Evolutionary conservation across 163 green algal genomes (phyloP).

Genomic region (Picocystis sp.): DNA sequence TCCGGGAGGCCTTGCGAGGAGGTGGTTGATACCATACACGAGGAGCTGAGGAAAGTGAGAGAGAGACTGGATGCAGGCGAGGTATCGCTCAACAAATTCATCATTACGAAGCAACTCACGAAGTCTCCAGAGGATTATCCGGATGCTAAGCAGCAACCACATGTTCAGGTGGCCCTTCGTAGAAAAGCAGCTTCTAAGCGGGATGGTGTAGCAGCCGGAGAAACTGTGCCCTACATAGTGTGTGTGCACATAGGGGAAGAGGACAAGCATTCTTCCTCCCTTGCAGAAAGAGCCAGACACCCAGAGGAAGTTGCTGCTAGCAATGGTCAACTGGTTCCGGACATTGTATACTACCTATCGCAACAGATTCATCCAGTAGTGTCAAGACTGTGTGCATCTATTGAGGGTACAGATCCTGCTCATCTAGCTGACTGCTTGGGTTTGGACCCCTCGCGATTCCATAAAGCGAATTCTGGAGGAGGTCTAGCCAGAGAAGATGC

Average conservation of each 20-base stretch:
- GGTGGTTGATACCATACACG: constrained; percentile 54
- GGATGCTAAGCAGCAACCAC: constrained; percentile 77
- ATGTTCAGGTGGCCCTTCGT: constrained; percentile 62
- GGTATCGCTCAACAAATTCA: constrained; percentile 60
- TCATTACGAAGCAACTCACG: constrained; percentile 96
- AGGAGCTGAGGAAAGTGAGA: constrained; percentile 29
- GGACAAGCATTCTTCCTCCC: constrained; percentile 9
- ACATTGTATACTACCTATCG: constrained; percentile 79
- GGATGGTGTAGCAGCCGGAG: constrained; percentile 56
- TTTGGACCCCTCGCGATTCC: constrained; percentile 63
- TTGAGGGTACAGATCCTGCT: constrained; percentile 78
- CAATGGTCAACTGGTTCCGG: constrained; percentile 33
- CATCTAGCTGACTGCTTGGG: constrained; percentile 82
- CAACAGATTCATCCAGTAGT: constrained; percentile 88
- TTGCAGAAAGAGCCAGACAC: constrained; percentile 79
- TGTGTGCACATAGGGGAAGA: constrained; percentile 34
- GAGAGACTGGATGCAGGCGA: constrained; percentile 25
- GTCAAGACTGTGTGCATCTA: constrained; percentile 61
- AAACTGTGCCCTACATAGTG: constrained; percentile 95
- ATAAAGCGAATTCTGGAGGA: neutral
- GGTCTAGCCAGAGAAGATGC: constrained; percentile 18
- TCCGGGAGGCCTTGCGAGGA: constrained; percentile 53
- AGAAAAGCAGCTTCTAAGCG: constrained; percentile 45
- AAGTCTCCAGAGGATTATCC: constrained; percentile 86
- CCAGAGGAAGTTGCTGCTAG: constrained; percentile 62